A percentile compares a stretch with the other conserved stretches of the same genome.
Conservation (phyloP, 225 moss, liverwort and hornwort genomes). For the Bryoerythrophyllum caledonicum region DNA sequence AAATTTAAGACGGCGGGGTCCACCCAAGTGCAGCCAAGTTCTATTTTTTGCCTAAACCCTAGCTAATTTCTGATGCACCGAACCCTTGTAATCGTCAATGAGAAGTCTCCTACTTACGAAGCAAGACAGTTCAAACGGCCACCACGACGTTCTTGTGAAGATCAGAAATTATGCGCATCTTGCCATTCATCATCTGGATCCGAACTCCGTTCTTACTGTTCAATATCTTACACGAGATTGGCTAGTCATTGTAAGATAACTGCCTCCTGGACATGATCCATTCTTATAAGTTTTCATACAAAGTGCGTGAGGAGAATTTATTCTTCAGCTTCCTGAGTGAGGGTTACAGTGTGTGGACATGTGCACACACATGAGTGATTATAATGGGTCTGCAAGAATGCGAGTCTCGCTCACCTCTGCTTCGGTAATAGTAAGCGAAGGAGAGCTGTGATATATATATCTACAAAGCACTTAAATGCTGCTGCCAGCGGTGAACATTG, state of each 20-base stretch:
- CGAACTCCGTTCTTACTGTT: neutral
- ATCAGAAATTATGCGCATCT: neutral
- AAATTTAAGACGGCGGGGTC: conserved; percentile 16
- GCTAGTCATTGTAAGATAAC: neutral
- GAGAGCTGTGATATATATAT: neutral
- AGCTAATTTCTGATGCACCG: neutral
- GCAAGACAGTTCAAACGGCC: neutral
- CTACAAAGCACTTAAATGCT: neutral
- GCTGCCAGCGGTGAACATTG: neutral
- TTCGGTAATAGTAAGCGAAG: neutral
- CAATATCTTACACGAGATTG: neutral
- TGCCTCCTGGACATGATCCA: too few species aligned
- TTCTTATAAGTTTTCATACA: neutral
- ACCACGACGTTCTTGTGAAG: neutral
- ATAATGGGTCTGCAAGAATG: too few species aligned
- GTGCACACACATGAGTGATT: neutral
- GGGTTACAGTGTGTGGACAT: neutral
- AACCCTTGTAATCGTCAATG: neutral
- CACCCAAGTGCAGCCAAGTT: neutral
- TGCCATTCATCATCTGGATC: neutral
- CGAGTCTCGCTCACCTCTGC: too few species aligned
- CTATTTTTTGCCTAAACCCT: neutral
- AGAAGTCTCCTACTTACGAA: neutral
- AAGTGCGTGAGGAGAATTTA: neutral
- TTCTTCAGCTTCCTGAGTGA: neutral